phyloP scores from a whole-genome alignment of 2,329 filamentous ascomycete genomes.

The Neoscytalidium dimidiatum region DNA sequence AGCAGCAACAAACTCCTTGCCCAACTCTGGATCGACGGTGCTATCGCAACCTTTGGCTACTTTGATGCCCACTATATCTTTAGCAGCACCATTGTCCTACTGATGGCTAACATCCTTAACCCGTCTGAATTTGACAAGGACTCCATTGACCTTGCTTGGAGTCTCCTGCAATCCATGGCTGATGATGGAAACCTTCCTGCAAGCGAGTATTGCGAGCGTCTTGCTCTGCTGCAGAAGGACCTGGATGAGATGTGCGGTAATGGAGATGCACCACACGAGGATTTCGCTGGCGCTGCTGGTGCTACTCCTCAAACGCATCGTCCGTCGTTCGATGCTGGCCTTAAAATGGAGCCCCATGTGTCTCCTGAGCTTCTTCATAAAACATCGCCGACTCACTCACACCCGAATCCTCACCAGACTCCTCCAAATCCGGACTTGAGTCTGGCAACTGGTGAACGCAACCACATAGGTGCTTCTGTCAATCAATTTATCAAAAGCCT shows the following conservation, averaged over 20 bases:
- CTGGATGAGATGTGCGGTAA: conserved; percentile 19
- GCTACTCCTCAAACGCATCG: not conserved
- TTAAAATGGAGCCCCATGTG: conserved; percentile 9
- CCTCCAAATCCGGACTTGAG: not conserved
- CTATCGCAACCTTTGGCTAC: conserved; percentile 31
- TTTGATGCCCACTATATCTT: conserved; percentile 33
- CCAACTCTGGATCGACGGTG: conserved; percentile 30
- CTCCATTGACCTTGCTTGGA: conserved; percentile 24
- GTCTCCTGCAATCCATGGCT: conserved; percentile 37
- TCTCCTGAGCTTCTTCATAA: not conserved
- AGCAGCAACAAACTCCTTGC: conserved; percentile 27
- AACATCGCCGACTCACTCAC: not conserved
- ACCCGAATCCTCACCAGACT: not conserved
- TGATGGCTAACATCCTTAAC: conserved; percentile 29
- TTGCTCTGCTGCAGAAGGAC: conserved; percentile 21
- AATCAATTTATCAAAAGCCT: conserved; percentile 12
- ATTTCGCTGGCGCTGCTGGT: not conserved
- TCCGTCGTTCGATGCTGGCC: not conserved
- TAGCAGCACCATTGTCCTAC: conserved; percentile 27
- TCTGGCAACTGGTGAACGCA: not conserved
- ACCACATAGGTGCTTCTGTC: not conserved
- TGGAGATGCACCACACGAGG: not conserved
- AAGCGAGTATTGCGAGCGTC: conserved; percentile 32
- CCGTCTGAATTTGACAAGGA: conserved; percentile 26
- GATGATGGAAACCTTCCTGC: conserved; percentile 38